A percentile compares a stretch with the other conserved stretches of the same genome.
phyloP scores from a whole-genome alignment of 768 basidiomycete species.

The Suillus ampliporus region DNA sequence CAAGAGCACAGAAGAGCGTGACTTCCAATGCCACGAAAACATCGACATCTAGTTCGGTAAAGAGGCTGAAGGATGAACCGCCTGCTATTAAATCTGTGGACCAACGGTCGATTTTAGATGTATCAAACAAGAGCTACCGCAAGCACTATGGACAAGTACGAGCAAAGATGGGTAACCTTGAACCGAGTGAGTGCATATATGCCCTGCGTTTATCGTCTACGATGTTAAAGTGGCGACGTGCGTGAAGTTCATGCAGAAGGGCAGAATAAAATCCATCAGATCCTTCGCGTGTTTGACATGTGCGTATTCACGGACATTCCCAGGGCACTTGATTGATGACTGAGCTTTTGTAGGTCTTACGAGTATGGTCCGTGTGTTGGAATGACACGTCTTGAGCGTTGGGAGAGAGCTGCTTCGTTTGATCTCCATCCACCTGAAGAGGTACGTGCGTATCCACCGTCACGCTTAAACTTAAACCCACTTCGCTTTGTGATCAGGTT shows the following conservation, averaged over 20 bases:
- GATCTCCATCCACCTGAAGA: conserved; percentile 83
- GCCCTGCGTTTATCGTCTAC: conserved; percentile 1
- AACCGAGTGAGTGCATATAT: conserved; percentile 58
- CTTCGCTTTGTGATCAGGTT: conserved; percentile 54
- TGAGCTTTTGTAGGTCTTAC: conserved; percentile 55
- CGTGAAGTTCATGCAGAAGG: conserved; percentile 66
- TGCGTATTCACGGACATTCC: conserved; percentile 35
- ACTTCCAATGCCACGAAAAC: conserved; percentile 32
- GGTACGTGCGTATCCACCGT: conserved; percentile 45
- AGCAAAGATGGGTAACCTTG: conserved; percentile 57
- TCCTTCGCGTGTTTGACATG: conserved; percentile 83
- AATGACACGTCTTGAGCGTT: conserved; percentile 81
- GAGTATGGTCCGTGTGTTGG: conserved; percentile 85
- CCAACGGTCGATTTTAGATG: conserved; percentile 37
- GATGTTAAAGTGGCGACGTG: conserved; percentile 5
- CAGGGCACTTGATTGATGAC: background rate
- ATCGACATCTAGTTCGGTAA: conserved; percentile 9
- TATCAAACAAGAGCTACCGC: conserved; percentile 59
- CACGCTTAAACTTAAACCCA: background rate
- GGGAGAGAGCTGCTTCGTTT: conserved; percentile 81
- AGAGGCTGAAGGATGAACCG: conserved; percentile 14
- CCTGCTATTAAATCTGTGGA: conserved; percentile 5
- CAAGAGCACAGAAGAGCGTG: background rate
- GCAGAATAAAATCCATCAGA: conserved; percentile 68
- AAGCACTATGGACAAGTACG: conserved; percentile 52